These are phyloP conservation scores for Marasmius tenuissimus DNA, from an alignment of 1,284 basidiomycete species.

Conservation along the genomic window DNA sequence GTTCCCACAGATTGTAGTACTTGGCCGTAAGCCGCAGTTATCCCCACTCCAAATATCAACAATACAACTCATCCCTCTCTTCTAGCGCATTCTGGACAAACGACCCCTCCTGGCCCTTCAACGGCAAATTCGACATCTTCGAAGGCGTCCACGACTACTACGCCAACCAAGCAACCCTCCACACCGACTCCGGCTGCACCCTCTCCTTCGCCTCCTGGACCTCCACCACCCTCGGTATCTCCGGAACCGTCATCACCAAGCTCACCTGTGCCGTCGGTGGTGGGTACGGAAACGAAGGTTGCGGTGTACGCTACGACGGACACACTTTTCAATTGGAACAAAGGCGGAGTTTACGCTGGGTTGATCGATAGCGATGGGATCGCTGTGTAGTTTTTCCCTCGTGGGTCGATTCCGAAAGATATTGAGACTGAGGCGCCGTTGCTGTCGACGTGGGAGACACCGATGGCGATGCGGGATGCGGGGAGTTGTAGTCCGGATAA, in stretches of 20 bases:
- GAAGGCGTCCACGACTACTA: too few species aligned
- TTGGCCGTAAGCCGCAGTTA: too few species aligned
- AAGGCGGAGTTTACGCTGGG: slow-evolving; percentile 85
- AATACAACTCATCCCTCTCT: too few species aligned
- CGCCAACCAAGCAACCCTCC: slow-evolving; percentile 79
- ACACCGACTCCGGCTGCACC: slow-evolving; percentile 73
- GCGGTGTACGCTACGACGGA: slow-evolving; percentile 56
- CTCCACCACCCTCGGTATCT: slow-evolving; percentile 50
- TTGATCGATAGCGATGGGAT: slow-evolving; percentile 75
- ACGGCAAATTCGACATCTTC: too few species aligned
- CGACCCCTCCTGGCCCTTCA: too few species aligned
- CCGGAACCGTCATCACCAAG: slow-evolving; percentile 61
- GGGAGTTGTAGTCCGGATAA: slow-evolving; percentile 67
- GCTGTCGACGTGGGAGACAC: slow-evolving; percentile 72
- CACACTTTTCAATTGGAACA: slow-evolving; percentile 70
- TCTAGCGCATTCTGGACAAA: too few species aligned
- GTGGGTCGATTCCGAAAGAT: slow-evolving; percentile 71
- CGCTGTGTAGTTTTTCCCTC: slow-evolving; percentile 79
- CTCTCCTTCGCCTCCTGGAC: slow-evolving; percentile 55
- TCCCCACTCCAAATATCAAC: too few species aligned
- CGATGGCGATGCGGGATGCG: slow-evolving; percentile 76
- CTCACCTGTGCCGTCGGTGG: slow-evolving; percentile 69
- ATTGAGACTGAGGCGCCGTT: slow-evolving; percentile 66
- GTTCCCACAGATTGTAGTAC: too few species aligned
- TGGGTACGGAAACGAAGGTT: slow-evolving; percentile 71